Conservation (phyloP, 306 rosid genomes). For the Crotalaria pallida region DNA sequence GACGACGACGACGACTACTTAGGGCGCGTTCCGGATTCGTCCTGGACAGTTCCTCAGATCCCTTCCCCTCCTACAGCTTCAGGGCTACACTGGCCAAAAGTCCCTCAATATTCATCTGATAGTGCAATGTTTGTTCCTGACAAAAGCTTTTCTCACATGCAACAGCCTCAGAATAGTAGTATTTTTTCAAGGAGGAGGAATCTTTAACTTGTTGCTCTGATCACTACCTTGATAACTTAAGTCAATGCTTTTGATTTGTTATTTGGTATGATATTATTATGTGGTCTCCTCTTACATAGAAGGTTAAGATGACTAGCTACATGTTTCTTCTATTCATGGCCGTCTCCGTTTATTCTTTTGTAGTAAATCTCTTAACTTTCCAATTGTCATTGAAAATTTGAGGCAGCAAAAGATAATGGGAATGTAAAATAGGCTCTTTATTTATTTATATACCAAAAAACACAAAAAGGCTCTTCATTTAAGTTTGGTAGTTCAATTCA, state of each 20-base stretch:
- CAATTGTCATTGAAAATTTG: constrained; percentile 8
- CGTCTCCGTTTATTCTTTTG: constrained; percentile 13
- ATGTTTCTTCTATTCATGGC: constrained; percentile 13
- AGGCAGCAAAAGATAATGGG: constrained; percentile 1
- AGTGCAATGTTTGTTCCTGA: constrained; percentile 62
- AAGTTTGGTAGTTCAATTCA: neutral
- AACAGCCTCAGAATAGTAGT: constrained; percentile 28
- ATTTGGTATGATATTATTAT: constrained; percentile 23
- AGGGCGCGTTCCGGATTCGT: constrained; percentile 58
- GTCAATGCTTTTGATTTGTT: constrained; percentile 4
- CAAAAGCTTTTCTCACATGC: constrained; percentile 34
- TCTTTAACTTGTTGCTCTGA: constrained; percentile 19
- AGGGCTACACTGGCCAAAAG: constrained; percentile 73
- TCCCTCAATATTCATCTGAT: constrained; percentile 35
- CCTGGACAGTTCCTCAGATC: constrained; percentile 76
- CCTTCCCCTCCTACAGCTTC: constrained; percentile 93
- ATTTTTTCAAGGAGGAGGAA: constrained; percentile 35
- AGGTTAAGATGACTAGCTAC: neutral
- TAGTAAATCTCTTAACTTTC: constrained; percentile 17
- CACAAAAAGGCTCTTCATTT: neutral
- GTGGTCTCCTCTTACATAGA: constrained; percentile 15
- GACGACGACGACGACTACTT: constrained; percentile 43
- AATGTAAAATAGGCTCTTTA: neutral
- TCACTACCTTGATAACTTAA: constrained; percentile 14
- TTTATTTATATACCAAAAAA: neutral